Evolutionary conservation across 2,329 filamentous ascomycete species (phyloP).

Genomic region (Epichloe bromicola): DNA sequence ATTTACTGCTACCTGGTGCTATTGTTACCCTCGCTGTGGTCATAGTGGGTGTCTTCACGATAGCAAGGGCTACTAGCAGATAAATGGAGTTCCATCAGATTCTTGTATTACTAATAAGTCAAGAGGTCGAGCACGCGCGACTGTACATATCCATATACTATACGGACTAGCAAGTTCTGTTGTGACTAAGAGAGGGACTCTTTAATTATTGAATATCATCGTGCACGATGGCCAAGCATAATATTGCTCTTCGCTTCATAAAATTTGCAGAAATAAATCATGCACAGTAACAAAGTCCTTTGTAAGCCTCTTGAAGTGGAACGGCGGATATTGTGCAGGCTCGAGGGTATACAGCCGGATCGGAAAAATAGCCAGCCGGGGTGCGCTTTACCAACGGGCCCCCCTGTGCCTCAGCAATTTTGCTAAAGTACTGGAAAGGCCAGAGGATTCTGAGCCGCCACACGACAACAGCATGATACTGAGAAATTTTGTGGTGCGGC

Average conservation of each 20-base stretch:
- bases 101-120: constrained; percentile 18
- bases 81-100: constrained; percentile 19
- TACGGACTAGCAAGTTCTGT: constrained; percentile 12
- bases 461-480: constrained; percentile 36
- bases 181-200: constrained; percentile 4
- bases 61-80: constrained; percentile 54
- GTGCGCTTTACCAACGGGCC: neutral
- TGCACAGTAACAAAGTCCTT: too few species aligned
- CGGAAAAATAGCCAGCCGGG: constrained; percentile 10
- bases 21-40: constrained; percentile 92
- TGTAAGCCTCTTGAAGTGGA: neutral
- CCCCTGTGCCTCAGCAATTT: neutral
- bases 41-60: constrained; percentile 83
- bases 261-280: too few species aligned
- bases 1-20: constrained; percentile 81
- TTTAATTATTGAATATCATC: neutral
- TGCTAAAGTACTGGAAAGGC: neutral
- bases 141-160: constrained; percentile 19
- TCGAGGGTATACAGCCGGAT: neutral
- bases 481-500: constrained; percentile 39
- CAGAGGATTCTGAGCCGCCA: neutral
- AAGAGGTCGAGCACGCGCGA: constrained; percentile 18
- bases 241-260: too few species aligned
- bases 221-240: neutral
- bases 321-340: neutral